These are phyloP conservation scores for Fusarium cicatricum DNA, from an alignment of 2,329 filamentous ascomycete genomes.

Conservation along the genomic window DNA sequence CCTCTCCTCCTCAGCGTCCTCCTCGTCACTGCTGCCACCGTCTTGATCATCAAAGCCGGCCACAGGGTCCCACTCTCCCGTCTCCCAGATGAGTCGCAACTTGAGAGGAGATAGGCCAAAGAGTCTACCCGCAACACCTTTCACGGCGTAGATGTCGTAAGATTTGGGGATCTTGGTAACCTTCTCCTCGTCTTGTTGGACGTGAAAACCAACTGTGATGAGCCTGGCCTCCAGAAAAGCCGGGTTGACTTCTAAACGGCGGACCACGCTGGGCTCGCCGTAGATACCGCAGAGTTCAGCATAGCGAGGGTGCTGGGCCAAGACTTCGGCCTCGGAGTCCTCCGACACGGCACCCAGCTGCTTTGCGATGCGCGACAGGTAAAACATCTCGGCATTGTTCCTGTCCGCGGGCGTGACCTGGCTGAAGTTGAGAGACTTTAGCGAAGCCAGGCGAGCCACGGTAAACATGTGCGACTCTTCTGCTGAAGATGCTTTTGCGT, in stretches of 20 bases:
- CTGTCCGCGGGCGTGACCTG: conserved; percentile 77
- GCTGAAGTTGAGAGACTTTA: conserved; percentile 78
- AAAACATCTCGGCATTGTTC: conserved; percentile 90
- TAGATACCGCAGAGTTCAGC: conserved; percentile 77
- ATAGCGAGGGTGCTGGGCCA: conserved; percentile 75
- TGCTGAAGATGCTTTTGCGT: conserved; percentile 59
- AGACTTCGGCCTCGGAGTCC: conserved; percentile 61
- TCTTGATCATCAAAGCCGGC: conserved; percentile 68
- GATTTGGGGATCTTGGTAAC: conserved; percentile 72
- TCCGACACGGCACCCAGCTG: conserved; percentile 72
- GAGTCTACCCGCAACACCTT: conserved; percentile 77
- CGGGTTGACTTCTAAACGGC: conserved; percentile 70
- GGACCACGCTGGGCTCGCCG: conserved; percentile 72
- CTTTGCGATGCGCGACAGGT: conserved; percentile 82
- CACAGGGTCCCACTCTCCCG: conserved; percentile 87
- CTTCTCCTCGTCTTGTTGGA: conserved; percentile 39
- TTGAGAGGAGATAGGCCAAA: conserved; percentile 71
- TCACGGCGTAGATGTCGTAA: conserved; percentile 82
- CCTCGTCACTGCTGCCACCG: conserved; percentile 62
- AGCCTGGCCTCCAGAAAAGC: conserved; percentile 84
- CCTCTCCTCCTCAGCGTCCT: conserved; percentile 52
- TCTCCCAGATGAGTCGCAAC: conserved; percentile 83
- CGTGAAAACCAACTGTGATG: conserved; percentile 67
- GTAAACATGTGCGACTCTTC: conserved; percentile 93
- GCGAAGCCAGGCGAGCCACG: conserved; percentile 73